Evolutionary conservation across 495 filamentous ascomycete species (phyloP).

Genomic region (Penicillium ochrochloron): DNA sequence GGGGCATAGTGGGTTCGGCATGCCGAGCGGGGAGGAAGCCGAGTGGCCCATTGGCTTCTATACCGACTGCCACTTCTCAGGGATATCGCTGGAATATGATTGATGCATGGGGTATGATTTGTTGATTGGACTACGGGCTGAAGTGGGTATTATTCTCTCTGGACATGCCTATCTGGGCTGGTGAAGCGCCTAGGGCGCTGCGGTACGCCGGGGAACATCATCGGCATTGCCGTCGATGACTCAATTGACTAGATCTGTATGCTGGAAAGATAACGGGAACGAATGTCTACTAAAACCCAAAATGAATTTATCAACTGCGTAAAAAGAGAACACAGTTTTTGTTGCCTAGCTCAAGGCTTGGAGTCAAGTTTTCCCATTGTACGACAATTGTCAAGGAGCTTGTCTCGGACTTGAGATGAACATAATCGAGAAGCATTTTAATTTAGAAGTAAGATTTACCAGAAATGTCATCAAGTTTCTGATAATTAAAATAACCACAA

Average conservation of each 20-base stretch:
- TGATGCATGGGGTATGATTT: slow-evolving; percentile 7
- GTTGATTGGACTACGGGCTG: neutral
- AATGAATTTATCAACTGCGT: neutral
- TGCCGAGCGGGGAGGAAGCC: slow-evolving; percentile 37
- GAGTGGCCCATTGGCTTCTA: slow-evolving; percentile 33
- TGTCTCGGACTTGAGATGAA: too few species aligned
- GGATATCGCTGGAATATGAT: slow-evolving; percentile 9
- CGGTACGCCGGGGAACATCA: neutral
- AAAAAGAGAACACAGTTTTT: neutral
- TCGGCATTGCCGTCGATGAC: slow-evolving; percentile 12
- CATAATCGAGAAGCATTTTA: too few species aligned
- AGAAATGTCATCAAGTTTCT: neutral
- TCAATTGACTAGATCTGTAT: neutral
- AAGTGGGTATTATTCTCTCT: slow-evolving; percentile 9
- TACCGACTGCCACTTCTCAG: slow-evolving; percentile 1
- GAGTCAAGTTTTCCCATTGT: too few species aligned
- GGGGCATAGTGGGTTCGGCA: slow-evolving; percentile 36
- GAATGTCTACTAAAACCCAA: neutral
- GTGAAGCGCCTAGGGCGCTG: slow-evolving; percentile 8
- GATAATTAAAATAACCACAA: neutral
- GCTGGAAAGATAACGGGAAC: neutral
- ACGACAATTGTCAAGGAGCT: too few species aligned
- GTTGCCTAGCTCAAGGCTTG: neutral
- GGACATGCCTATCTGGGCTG: slow-evolving; percentile 13
- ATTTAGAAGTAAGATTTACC: neutral